Base-by-base conservation (phyloP, 805 yeast genomes). In the Soucietia sequanensis region DNA sequence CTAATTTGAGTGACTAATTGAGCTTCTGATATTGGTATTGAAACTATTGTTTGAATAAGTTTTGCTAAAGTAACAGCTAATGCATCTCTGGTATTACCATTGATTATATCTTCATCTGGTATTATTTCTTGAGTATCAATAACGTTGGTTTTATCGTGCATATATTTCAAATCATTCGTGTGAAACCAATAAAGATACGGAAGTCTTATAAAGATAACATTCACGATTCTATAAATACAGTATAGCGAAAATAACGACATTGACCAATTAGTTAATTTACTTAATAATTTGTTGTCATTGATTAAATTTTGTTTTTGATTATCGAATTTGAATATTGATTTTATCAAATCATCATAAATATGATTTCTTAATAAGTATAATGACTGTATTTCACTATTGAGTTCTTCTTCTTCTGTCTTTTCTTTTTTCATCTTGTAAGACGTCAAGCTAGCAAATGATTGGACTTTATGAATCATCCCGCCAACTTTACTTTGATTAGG, bases 31-130 rank as follows among this genome's bases (percentile, higher is more conserved):
- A 56, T 40, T 2, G 67, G 58, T 8, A 54, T 22, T 17, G 51
- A 43, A 27, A 57, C 43, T 4, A 57, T 37, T 5, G 60, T 44
- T 27, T 54, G 44, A 9, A 71, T 43, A 11, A 73, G 11, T 34
- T 65, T 69, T 8, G 78, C 68, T 18, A 75, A 42, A 1, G 78
- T 72, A 14, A 65, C 66, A 1, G 80, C 76, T 20, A 76, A 51
- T 2, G 79, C 76, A 49, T 72, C 78, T 20, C 58, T 54, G 9
- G 65, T 42, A 2, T 41, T 37, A 6, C 42, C 28, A 10, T 22
- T 28, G 7, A 38, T 45, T 11, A 31, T 39, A 20, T 37, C 47
- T 18, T 35, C 37, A 8, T 21, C 26, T 10, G 26, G 13, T 5
- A 16, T 27, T 3, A 20, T 23, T 8, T 9, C 17, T n/a, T 22